Percentiles rank a stretch among this genome's conserved stretches.
These are phyloP conservation scores for Globisporangium irregulare DNA, from an alignment of 352 stramenopile species.

Conservation along the genomic window DNA sequence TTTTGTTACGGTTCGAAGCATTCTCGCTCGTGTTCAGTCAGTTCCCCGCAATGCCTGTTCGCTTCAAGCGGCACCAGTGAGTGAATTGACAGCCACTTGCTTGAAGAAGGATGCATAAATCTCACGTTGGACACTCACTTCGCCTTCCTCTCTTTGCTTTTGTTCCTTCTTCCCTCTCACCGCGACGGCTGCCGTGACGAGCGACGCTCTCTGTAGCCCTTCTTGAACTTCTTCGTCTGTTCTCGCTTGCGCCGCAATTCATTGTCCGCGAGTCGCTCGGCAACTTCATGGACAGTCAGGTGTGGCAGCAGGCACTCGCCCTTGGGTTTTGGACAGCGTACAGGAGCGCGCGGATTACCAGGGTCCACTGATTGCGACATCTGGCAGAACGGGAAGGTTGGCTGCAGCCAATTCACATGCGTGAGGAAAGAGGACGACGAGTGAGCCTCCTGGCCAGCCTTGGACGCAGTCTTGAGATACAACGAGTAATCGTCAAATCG, in stretches of 20 bases:
- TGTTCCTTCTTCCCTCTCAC: neutral
- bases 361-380: slow-evolving; percentile 18
- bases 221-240: slow-evolving; percentile 19
- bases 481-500: slow-evolving; percentile 40
- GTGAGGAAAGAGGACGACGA: neutral
- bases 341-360: slow-evolving; percentile 16
- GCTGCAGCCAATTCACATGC: slow-evolving; percentile 13
- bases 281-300: slow-evolving; percentile 46
- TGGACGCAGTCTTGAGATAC: slow-evolving; percentile 23
- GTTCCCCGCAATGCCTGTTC: too few relatives aligned
- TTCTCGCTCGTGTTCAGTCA: too few relatives aligned
- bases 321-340: slow-evolving; percentile 36
- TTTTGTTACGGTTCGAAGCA: neutral
- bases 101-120: neutral
- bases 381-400: slow-evolving; percentile 43
- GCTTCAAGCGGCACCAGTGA: neutral
- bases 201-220: neutral
- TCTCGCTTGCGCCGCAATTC: slow-evolving; percentile 26
- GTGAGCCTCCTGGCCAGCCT: neutral
- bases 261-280: slow-evolving; percentile 48
- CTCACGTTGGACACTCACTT: neutral
- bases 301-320: slow-evolving; percentile 41
- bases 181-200: neutral
- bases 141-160: neutral
- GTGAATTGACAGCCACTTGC: neutral